Conservation (phyloP, 169 alveolate species). For the Cytauxzoon felis region DNA sequence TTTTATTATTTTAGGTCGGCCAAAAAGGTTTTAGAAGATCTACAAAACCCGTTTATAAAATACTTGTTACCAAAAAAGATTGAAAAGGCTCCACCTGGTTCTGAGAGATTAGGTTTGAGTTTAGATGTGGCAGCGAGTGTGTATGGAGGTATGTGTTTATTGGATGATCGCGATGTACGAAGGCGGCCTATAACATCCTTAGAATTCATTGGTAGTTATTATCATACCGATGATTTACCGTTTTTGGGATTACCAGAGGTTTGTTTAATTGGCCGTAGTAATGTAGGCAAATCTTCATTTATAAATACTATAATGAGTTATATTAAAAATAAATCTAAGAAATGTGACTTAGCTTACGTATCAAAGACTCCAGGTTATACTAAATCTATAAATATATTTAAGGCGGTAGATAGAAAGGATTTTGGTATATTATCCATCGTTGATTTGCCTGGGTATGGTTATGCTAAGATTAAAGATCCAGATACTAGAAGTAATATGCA, state of each 20-base stretch:
- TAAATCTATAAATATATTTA: conserved; percentile 56
- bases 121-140: conserved; percentile 52
- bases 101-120: conserved; percentile 43
- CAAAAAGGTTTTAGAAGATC: background rate
- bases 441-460: conserved; percentile 64
- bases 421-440: conserved; percentile 41
- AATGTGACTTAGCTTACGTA: conserved; percentile 54
- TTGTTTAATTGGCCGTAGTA: conserved; percentile 60
- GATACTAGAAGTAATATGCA: conserved; percentile 54
- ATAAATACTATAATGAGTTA: conserved; percentile 59
- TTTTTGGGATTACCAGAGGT: conserved; percentile 42
- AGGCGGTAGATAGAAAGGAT: conserved; percentile 55
- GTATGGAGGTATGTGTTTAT: conserved; percentile 45
- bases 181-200: conserved; percentile 20
- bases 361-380: conserved; percentile 66
- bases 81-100: conserved; percentile 22
- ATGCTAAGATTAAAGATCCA: conserved; percentile 33
- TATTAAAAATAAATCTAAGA: conserved; percentile 29
- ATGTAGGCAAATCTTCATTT: conserved; percentile 64
- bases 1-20: background rate
- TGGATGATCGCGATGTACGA: conserved; percentile 4
- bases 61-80: background rate
- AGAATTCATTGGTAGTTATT: conserved; percentile 60
- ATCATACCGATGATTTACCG: conserved; percentile 54
- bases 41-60: conserved; percentile 4